Conservation (phyloP, 495 filamentous ascomycete species). For the Tetracladium setigerum region DNA sequence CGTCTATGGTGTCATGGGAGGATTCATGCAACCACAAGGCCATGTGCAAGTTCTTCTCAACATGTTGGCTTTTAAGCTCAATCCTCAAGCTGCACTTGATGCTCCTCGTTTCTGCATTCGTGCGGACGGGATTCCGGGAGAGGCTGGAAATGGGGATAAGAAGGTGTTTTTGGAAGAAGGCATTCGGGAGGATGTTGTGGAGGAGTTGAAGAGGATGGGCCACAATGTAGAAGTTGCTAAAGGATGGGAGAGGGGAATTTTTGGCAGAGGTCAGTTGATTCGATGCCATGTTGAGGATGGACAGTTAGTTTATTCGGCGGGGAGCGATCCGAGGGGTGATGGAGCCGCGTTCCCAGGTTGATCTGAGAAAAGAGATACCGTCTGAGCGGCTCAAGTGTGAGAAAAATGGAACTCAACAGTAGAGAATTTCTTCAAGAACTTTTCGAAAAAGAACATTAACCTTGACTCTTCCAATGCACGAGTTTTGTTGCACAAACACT, state of each 20-base stretch:
- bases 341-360: slow-evolving; percentile 66
- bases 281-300: slow-evolving; percentile 64
- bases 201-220: slow-evolving; percentile 60
- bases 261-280: slow-evolving; percentile 90
- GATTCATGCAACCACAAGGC: slow-evolving; percentile 98
- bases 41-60: slow-evolving; percentile 94
- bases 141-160: slow-evolving; percentile 40
- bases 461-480: no score
- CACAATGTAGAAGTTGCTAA: slow-evolving; percentile 64
- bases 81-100: slow-evolving; percentile 84
- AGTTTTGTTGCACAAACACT: neutral
- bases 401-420: neutral
- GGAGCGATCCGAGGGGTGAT: slow-evolving; percentile 85
- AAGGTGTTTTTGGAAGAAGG: slow-evolving; percentile 82
- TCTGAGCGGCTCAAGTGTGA: neutral
- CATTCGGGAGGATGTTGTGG: slow-evolving; percentile 55
- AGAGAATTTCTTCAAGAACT: neutral
- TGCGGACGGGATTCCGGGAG: slow-evolving; percentile 50
- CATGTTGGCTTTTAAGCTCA: slow-evolving; percentile 76
- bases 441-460: no score
- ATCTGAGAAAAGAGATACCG: neutral
- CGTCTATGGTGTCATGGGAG: slow-evolving; percentile 95
- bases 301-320: slow-evolving; percentile 66
- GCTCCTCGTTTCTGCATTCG: slow-evolving; percentile 82
- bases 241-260: slow-evolving; percentile 62